Evolutionary conservation across 306 rosid genomes (phyloP).

Genomic region (Quercus agrifolia): DNA sequence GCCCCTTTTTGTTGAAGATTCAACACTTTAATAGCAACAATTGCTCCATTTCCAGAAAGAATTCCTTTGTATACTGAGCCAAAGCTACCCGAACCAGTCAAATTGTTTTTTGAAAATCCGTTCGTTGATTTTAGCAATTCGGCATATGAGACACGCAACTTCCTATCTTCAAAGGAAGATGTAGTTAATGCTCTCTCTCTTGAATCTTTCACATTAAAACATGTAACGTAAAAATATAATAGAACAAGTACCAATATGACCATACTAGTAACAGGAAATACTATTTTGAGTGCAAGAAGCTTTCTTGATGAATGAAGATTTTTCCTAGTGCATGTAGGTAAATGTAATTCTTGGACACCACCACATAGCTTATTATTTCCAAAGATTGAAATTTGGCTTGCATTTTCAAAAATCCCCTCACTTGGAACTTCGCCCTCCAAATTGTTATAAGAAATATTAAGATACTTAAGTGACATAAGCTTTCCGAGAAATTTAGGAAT

Average conservation of each 20-base stretch:
- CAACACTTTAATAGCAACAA: conserved; percentile 34
- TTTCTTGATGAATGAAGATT: not conserved
- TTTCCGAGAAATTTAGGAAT: conserved; percentile 33
- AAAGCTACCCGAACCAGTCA: conserved; percentile 37
- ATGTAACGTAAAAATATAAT: conserved; percentile 6
- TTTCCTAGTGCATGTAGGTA: conserved; percentile 22
- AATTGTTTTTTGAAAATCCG: conserved; percentile 30
- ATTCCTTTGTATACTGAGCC: conserved; percentile 41
- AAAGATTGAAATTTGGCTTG: conserved; percentile 10
- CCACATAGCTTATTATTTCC: conserved; percentile 39
- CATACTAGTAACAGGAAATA: conserved; percentile 17
- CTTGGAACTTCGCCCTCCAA: conserved; percentile 36
- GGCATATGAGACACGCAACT: conserved; percentile 25
- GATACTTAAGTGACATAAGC: conserved; percentile 14
- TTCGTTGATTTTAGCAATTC: conserved; percentile 25
- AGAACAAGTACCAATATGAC: conserved; percentile 13
- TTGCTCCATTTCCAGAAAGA: conserved; percentile 13
- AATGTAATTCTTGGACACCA: conserved; percentile 28
- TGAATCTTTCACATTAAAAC: not conserved
- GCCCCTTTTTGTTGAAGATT: conserved; percentile 1
- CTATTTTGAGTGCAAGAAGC: conserved; percentile 12
- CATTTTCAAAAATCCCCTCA: conserved; percentile 30
- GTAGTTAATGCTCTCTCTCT: conserved; percentile 3
- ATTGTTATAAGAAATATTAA: conserved; percentile 36
- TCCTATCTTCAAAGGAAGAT: not conserved